A percentile compares a stretch with the other conserved stretches of the same genome.
Evolutionary conservation across 1,284 basidiomycete species (phyloP).

Genomic region (Ceratobasidium sp.): DNA sequence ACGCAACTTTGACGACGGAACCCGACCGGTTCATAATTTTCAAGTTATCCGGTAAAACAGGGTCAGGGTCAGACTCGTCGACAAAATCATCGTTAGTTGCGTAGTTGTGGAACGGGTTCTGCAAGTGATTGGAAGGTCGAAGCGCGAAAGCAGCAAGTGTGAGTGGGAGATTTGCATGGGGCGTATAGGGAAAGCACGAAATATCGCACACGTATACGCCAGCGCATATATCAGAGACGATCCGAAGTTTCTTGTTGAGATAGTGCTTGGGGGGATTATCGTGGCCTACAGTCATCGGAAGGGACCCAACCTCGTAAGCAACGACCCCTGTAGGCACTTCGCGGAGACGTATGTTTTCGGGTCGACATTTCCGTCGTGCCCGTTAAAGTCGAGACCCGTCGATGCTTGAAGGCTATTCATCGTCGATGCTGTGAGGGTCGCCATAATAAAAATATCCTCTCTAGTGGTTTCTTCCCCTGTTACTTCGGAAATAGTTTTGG

Average conservation of each 20-base stretch:
- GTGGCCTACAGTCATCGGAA: slow-evolving; percentile 45
- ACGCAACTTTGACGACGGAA: slow-evolving; percentile 26
- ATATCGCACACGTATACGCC: slow-evolving; percentile 51
- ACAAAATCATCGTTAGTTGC: slow-evolving; percentile 13
- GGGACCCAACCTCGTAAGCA: slow-evolving; percentile 45
- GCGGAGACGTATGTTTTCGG: background rate
- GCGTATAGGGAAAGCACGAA: slow-evolving; percentile 49
- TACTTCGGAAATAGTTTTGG: slow-evolving; percentile 2
- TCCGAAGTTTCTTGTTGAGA: background rate
- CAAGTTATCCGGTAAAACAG: background rate
- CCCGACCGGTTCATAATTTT: slow-evolving; percentile 40
- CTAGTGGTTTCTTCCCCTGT: background rate
- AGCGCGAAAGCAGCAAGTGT: slow-evolving; percentile 49
- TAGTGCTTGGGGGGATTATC: background rate
- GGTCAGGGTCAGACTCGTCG: too few species aligned
- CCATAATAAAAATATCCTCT: background rate
- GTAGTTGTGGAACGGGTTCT: too few species aligned
- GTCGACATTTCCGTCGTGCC: slow-evolving; percentile 3
- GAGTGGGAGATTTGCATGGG: slow-evolving; percentile 48
- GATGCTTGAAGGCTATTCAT: slow-evolving; percentile 31
- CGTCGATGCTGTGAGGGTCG: slow-evolving; percentile 2
- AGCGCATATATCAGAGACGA: slow-evolving; percentile 22
- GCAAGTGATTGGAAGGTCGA: slow-evolving; percentile 43
- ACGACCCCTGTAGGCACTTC: slow-evolving; percentile 35
- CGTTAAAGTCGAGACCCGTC: slow-evolving; percentile 28